A percentile compares a stretch with the other conserved stretches of the same genome.
phyloP scores from a whole-genome alignment of 176 grass and related monocot genomes.

The Phyllostachys edulis region DNA sequence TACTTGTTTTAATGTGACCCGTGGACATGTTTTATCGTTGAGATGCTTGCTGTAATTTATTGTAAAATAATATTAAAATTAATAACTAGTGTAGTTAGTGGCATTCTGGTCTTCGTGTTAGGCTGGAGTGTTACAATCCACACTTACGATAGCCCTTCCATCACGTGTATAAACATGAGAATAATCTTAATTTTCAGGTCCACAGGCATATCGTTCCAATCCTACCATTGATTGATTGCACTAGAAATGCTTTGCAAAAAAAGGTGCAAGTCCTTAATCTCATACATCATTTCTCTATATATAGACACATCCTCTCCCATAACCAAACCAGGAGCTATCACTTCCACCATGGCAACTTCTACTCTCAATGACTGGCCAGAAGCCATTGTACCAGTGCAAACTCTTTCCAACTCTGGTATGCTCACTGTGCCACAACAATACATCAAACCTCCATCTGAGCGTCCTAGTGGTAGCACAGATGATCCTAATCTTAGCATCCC shows the following conservation, averaged over 20 bases:
- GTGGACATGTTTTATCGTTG: no score
- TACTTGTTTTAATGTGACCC: no score
- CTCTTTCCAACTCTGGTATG: conserved; percentile 40
- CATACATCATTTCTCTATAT: conserved; percentile 29
- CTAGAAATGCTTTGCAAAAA: not conserved
- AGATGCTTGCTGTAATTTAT: no score
- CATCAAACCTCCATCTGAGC: conserved; percentile 47
- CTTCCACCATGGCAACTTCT: conserved; percentile 14
- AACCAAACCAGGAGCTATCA: conserved; percentile 6
- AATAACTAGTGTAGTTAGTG: no score
- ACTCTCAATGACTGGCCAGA: conserved; percentile 56
- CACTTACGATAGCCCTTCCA: not conserved
- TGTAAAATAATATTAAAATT: no score
- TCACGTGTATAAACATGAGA: not conserved
- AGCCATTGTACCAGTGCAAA: conserved; percentile 59
- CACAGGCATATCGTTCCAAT: not conserved
- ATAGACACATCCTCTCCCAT: not conserved
- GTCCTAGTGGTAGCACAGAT: conserved; percentile 17
- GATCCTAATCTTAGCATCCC: conserved; percentile 37
- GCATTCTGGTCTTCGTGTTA: no score
- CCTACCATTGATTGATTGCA: not conserved
- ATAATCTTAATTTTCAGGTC: no score
- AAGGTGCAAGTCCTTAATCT: not conserved
- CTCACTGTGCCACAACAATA: conserved; percentile 42
- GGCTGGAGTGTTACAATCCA: no score